Evolutionary conservation across 2,329 filamentous ascomycete genomes (phyloP).

Genomic region (Neofusicoccum kwambonambiense): DNA sequence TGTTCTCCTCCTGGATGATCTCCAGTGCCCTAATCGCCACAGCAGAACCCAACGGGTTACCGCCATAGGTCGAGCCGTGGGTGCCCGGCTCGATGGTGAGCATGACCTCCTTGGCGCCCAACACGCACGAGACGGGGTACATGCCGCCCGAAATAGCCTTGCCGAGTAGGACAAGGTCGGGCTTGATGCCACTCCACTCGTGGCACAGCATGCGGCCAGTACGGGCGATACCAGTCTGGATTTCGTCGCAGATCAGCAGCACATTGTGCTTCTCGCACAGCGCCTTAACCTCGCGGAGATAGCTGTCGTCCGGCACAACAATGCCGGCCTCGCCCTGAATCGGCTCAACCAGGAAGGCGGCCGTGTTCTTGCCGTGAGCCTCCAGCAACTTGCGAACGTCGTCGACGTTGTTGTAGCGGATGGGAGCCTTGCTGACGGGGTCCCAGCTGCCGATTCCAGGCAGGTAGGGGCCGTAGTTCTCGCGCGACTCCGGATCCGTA

Average conservation of each 20-base stretch:
- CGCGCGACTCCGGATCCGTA: conserved; percentile 89
- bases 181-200: conserved; percentile 93
- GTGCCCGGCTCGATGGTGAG: conserved; percentile 93
- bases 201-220: conserved; percentile 93
- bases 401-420: conserved; percentile 81
- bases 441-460: conserved; percentile 78
- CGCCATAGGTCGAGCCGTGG: conserved; percentile 97
- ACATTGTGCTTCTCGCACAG: conserved; percentile 96
- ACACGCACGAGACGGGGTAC: conserved; percentile 96
- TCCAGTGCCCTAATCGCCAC: conserved; percentile 94
- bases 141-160: conserved; percentile 98
- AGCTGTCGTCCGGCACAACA: conserved; percentile 87
- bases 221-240: conserved; percentile 94
- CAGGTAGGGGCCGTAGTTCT: conserved; percentile 95
- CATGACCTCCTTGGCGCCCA: conserved; percentile 89
- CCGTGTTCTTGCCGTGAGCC: conserved; percentile 77
- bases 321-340: conserved; percentile 98
- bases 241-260: conserved; percentile 95
- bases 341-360: conserved; percentile 91
- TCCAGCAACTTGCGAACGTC: conserved; percentile 79
- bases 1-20: conserved; percentile 85
- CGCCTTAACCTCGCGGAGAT: conserved; percentile 74
- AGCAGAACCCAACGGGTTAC: conserved; percentile 92
- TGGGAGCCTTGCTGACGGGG: conserved; percentile 72
- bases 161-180: conserved; percentile 89